A percentile compares a stretch with the other conserved stretches of the same genome.
Conservation (phyloP, 345 rosid species). For the Salix dunnii region DNA sequence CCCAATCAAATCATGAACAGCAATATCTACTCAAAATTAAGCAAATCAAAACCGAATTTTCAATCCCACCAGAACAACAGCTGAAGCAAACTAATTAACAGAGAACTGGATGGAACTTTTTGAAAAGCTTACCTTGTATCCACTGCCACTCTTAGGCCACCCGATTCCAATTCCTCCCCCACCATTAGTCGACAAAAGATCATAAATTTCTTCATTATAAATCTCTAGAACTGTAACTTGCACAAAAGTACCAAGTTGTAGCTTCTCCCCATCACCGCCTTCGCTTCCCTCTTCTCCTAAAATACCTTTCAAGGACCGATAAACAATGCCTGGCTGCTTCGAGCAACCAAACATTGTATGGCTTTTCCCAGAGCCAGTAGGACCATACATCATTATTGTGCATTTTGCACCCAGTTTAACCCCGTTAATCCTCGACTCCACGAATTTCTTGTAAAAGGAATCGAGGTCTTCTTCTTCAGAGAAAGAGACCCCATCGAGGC, state of each 20-base stretch:
- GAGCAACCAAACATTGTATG: constrained; percentile 91
- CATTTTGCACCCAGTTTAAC: constrained; percentile 80
- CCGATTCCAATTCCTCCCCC: constrained; percentile 72
- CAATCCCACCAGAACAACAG: background rate
- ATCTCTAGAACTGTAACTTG: constrained; percentile 92
- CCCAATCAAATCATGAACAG: background rate
- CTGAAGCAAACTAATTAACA: background rate
- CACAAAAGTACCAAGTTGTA: constrained; percentile 53
- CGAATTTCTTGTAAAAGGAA: constrained; percentile 67
- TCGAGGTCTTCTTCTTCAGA: constrained; percentile 76
- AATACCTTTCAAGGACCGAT: constrained; percentile 63
- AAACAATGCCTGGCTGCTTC: constrained; percentile 89
- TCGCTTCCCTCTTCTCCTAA: constrained; percentile 53
- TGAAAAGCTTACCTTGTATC: constrained; percentile 48
- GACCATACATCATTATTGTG: constrained; percentile 96
- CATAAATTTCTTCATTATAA: constrained; percentile 90
- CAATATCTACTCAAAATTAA: background rate
- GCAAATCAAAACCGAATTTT: background rate
- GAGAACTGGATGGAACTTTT: too few relatives aligned
- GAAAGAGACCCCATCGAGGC: constrained; percentile 78
- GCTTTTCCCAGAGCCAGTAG: constrained; percentile 95
- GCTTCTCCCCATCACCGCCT: constrained; percentile 20
- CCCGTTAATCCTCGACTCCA: constrained; percentile 65
- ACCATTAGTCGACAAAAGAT: constrained; percentile 62
- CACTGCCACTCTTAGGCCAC: constrained; percentile 72